Evolutionary conservation across 2,329 filamentous ascomycete genomes (phyloP).

Genomic region (Diaporthe ampelina): DNA sequence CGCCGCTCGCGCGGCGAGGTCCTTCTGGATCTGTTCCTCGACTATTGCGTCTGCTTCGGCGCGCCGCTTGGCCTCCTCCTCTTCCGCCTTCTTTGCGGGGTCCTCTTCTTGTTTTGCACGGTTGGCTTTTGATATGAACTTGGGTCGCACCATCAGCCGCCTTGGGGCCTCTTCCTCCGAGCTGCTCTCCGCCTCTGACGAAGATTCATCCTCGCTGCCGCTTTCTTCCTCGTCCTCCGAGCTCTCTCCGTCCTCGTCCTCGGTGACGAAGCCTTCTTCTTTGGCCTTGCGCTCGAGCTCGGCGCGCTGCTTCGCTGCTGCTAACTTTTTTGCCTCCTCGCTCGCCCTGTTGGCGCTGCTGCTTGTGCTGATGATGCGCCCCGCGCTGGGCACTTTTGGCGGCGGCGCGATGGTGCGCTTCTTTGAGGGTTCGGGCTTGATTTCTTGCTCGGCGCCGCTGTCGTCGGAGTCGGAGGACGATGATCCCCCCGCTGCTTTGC

Average conservation of each 20-base stretch:
- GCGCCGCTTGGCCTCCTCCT: conserved; percentile 72
- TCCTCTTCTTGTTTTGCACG: conserved; percentile 53
- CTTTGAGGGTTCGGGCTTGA: conserved; percentile 49
- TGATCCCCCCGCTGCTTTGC: conserved; percentile 74
- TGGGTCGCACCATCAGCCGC: conserved; percentile 72
- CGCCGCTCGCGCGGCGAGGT: conserved; percentile 79
- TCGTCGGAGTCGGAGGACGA: conserved; percentile 67
- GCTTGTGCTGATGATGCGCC: conserved; percentile 66
- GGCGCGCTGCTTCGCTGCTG: conserved; percentile 57
- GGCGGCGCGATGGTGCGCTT: conserved; percentile 62
- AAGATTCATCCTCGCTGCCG: conserved; percentile 51
- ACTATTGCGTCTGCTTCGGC: conserved; percentile 84
- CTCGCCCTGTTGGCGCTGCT: conserved; percentile 62
- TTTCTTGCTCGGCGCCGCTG: conserved; percentile 56
- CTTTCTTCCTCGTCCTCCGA: conserved; percentile 55
- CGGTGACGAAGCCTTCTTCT: conserved; percentile 75
- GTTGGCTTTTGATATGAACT: conserved; percentile 73
- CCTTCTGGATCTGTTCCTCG: conserved; percentile 88
- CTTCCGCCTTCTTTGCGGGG: conserved; percentile 53
- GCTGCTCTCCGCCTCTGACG: conserved; percentile 59
- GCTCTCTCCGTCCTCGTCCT: conserved; percentile 62
- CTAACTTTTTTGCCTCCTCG: conserved; percentile 62
- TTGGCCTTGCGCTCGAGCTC: conserved; percentile 65
- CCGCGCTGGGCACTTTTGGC: conserved; percentile 69
- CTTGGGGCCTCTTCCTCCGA: conserved; percentile 71